Conservation (phyloP, 345 rosid species). For the Populus simonii region DNA sequence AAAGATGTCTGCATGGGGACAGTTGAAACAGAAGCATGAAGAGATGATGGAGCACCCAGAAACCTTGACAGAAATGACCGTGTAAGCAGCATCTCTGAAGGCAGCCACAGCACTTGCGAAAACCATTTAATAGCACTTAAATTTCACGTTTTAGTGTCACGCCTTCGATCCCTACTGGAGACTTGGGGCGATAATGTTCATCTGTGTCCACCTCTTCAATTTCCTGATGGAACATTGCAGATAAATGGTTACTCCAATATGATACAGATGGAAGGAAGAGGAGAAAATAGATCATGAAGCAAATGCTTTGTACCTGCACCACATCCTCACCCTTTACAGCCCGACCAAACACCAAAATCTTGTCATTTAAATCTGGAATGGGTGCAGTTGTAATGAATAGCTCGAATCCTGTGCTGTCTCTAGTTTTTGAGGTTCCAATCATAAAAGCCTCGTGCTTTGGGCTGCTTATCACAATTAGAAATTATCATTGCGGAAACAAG, state of each 20-base stretch:
- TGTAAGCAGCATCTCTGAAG: background rate
- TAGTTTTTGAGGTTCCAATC: constrained; percentile 69
- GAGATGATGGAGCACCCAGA: background rate
- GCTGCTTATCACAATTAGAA: constrained; percentile 29
- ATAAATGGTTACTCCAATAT: constrained; percentile 3
- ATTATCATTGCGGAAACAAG: background rate
- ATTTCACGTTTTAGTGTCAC: constrained; percentile 54
- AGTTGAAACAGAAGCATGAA: background rate
- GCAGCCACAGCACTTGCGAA: background rate
- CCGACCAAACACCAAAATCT: constrained; percentile 71
- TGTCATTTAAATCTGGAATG: constrained; percentile 73
- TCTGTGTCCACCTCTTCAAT: constrained; percentile 97
- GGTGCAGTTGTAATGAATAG: constrained; percentile 80
- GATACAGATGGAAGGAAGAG: constrained; percentile 6
- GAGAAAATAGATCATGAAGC: background rate
- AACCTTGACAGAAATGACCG: background rate
- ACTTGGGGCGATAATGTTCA: constrained; percentile 79
- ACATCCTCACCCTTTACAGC: constrained; percentile 78
- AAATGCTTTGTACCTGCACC: constrained; percentile 59
- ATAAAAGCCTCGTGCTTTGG: constrained; percentile 80
- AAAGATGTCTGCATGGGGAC: background rate
- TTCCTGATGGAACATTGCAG: constrained; percentile 47
- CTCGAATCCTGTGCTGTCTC: constrained; percentile 55
- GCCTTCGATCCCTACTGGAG: constrained; percentile 50
- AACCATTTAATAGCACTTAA: constrained; percentile 18